Evolutionary conservation across 2,329 filamentous ascomycete genomes (phyloP).

Genomic region (Colletotrichum karsti): DNA sequence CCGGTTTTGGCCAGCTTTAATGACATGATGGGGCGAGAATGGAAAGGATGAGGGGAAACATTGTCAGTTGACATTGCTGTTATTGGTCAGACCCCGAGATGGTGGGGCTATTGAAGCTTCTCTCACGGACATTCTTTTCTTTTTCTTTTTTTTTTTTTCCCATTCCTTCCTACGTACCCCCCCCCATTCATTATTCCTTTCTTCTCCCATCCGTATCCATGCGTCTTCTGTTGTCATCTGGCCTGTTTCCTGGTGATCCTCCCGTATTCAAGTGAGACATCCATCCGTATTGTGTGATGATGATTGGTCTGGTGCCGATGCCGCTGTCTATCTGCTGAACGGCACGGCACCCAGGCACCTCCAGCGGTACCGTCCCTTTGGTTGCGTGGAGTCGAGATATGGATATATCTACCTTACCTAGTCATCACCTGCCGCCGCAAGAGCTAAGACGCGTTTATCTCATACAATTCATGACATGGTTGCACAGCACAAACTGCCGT

Average conservation of each 20-base stretch:
- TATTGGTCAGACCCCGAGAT: not conserved
- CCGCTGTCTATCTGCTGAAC: not conserved
- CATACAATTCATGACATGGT: not conserved
- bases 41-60: constrained; percentile 4
- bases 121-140: not conserved
- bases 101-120: not conserved
- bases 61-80: not conserved
- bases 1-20: constrained; percentile 22
- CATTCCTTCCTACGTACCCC: not conserved
- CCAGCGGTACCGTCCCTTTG: not conserved
- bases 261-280: not conserved
- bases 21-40: constrained; percentile 10
- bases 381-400: not conserved
- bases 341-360: not conserved
- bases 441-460: too few relatives aligned
- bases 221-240: not conserved
- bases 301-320: not conserved
- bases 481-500: not conserved
- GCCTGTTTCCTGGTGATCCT: not conserved
- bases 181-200: not conserved
- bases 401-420: too few relatives aligned
- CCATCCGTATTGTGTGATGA: not conserved
- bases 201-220: not conserved
- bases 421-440: too few relatives aligned
- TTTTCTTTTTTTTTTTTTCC: not conserved